Conservation (phyloP, 2,329 filamentous ascomycete genomes). For the Albifimbria verrucaria region DNA sequence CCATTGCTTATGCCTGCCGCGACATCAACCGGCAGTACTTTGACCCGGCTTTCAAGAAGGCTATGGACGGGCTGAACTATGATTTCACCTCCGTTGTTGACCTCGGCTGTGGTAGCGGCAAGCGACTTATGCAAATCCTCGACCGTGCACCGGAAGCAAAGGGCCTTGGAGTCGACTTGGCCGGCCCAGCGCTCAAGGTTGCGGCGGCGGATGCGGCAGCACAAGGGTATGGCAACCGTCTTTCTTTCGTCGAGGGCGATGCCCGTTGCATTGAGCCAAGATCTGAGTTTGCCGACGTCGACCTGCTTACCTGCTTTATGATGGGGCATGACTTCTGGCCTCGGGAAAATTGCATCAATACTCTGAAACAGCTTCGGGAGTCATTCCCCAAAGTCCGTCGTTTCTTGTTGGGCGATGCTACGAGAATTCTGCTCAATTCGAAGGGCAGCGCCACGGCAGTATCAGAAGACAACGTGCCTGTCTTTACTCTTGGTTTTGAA, state of each 20-base stretch:
- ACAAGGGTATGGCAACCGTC: conserved; percentile 1
- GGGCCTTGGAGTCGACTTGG: conserved; percentile 13
- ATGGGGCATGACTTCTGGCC: conserved; percentile 17
- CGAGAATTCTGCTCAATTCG: background rate
- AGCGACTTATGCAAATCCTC: conserved; percentile 11
- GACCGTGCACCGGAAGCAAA: conserved; percentile 5
- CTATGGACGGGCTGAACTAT: conserved; percentile 4
- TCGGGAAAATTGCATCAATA: conserved; percentile 10
- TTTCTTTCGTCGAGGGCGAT: conserved; percentile 6
- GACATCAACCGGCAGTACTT: conserved; percentile 6
- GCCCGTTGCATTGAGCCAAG: conserved; percentile 4
- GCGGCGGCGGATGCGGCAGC: conserved; percentile 1
- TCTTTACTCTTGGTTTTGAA: conserved; percentile 12
- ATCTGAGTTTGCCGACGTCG: conserved; percentile 11
- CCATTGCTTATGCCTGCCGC: conserved; percentile 12
- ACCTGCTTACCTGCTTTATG: conserved; percentile 13
- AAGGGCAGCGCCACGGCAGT: background rate
- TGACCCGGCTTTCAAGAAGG: conserved; percentile 7
- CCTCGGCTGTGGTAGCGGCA: conserved; percentile 13
- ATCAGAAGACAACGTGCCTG: conserved; percentile 6
- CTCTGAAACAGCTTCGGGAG: conserved; percentile 4
- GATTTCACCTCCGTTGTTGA: conserved; percentile 9
- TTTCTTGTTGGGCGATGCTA: conserved; percentile 11
- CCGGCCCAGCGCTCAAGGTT: conserved; percentile 6
- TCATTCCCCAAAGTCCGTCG: conserved; percentile 9